Conservation (phyloP, 306 rosid species). For the Morella rubra region DNA sequence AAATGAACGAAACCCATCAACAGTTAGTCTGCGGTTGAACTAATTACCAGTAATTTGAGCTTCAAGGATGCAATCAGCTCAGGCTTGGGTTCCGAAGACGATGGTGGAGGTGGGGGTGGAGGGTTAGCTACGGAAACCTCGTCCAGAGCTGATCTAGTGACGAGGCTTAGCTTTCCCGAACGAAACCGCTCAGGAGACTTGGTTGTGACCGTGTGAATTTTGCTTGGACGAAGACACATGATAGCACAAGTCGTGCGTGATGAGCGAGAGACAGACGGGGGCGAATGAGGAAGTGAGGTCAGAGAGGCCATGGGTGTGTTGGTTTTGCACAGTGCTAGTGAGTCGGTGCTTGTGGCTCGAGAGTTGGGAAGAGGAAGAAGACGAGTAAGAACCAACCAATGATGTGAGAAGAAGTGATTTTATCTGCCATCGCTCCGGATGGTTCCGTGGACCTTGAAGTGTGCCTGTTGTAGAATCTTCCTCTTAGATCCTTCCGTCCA, state of each 20-base stretch:
- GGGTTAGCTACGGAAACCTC: conserved; percentile 33
- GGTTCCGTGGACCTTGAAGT: not conserved
- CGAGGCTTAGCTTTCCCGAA: conserved; percentile 26
- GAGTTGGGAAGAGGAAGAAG: not conserved
- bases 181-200: conserved; percentile 23
- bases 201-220: conserved; percentile 2
- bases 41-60: conserved; percentile 72
- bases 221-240: conserved; percentile 21
- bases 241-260: conserved; percentile 13
- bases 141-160: conserved; percentile 39
- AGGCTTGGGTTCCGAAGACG: conserved; percentile 19
- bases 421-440: not conserved
- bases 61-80: conserved; percentile 51
- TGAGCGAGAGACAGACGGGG: conserved; percentile 18
- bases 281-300: conserved; percentile 35
- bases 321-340: not conserved
- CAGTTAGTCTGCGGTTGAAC: not conserved
- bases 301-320: conserved; percentile 43
- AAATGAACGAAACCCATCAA: not conserved
- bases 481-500: not conserved
- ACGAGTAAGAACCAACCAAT: not conserved
- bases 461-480: not conserved
- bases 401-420: not conserved
- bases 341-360: not conserved
- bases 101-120: conserved; percentile 31